phyloP scores from a whole-genome alignment of 164 flowering plant genomes.

The Akebia trifoliata region DNA sequence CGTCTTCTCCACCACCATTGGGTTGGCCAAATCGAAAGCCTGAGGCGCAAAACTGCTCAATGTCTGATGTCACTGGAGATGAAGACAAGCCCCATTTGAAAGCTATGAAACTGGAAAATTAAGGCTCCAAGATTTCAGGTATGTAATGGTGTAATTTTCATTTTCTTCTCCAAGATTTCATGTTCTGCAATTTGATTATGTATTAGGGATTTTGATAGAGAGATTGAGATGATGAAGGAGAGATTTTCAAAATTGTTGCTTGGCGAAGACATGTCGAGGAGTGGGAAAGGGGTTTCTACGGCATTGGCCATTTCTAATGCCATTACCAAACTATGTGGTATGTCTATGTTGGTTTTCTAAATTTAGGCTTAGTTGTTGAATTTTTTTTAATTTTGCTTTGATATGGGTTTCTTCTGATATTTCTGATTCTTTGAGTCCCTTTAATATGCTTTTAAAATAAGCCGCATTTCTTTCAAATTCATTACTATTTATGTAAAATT shows the following conservation, averaged over 20 bases:
- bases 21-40: constrained; percentile 67
- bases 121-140: constrained; percentile 33
- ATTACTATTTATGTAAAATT: too few relatives aligned
- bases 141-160: neutral
- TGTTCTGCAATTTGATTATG: too few relatives aligned
- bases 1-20: too few relatives aligned
- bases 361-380: neutral
- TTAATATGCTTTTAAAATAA: too few relatives aligned
- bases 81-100: constrained; percentile 14
- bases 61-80: too few relatives aligned
- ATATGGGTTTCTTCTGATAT: neutral
- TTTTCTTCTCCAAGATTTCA: neutral
- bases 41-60: constrained; percentile 19
- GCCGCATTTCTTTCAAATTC: too few relatives aligned
- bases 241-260: too few relatives aligned
- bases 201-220: constrained; percentile 23
- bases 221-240: constrained; percentile 89
- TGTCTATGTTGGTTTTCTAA: neutral
- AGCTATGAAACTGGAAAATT: constrained; percentile 30
- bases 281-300: constrained; percentile 91
- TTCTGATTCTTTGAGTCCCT: neutral
- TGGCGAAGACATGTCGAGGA: too few relatives aligned
- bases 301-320: too few relatives aligned
- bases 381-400: neutral
- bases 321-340: constrained; percentile 94